phyloP scores from a whole-genome alignment of 306 rosid species.

The Fragaria ananassa region DNA sequence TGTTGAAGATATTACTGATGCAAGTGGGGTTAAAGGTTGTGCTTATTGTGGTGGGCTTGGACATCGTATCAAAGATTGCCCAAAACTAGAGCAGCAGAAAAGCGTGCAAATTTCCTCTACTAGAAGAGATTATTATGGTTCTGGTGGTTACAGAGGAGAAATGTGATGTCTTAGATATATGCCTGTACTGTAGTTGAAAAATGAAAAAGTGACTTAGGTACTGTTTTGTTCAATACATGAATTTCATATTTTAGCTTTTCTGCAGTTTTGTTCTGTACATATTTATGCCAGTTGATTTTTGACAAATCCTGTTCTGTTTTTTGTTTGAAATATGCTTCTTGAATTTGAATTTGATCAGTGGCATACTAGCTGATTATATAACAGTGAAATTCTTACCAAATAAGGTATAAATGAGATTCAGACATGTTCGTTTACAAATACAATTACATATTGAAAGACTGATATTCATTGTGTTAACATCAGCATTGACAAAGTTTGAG shows the following conservation, averaged over 20 bases:
- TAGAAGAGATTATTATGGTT: conserved; percentile 83
- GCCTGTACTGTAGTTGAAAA: background rate
- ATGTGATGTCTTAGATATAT: conserved; percentile 35
- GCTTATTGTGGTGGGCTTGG: conserved; percentile 98
- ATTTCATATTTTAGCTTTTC: background rate
- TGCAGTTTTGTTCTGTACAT: background rate
- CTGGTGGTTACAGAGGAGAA: conserved; percentile 92
- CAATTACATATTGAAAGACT: background rate
- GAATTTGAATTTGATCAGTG: background rate
- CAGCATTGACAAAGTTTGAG: conserved; percentile 14
- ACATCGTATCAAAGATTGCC: conserved; percentile 83
- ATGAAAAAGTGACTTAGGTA: background rate
- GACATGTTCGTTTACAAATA: background rate
- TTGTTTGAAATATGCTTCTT: background rate
- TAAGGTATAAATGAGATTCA: background rate
- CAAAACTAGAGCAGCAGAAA: conserved; percentile 85
- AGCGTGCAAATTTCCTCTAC: conserved; percentile 72
- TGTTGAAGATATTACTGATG: conserved; percentile 54
- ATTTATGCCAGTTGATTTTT: background rate
- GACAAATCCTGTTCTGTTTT: background rate
- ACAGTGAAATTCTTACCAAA: background rate
- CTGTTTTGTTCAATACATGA: background rate
- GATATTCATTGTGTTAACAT: background rate
- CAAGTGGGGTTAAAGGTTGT: conserved; percentile 87
- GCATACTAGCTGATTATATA: background rate